Evolutionary conservation across 176 grass and related monocot genomes (phyloP).

Genomic region (Oryza coarctata): DNA sequence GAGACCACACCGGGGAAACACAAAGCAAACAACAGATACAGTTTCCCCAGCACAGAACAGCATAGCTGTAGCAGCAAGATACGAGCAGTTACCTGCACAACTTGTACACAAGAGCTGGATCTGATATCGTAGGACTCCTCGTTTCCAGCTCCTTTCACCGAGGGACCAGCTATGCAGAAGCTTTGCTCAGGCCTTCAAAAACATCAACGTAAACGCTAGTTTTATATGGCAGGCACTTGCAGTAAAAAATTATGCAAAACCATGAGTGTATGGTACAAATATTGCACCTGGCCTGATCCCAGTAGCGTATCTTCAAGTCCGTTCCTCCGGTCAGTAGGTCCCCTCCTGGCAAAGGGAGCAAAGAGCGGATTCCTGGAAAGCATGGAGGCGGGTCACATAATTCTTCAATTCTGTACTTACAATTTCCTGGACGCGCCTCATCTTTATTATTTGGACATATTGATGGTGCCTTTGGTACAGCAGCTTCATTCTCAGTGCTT

Average conservation of each 20-base stretch:
- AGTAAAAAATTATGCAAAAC: neutral
- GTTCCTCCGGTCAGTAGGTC: slow-evolving; percentile 82
- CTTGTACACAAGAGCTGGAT: slow-evolving; percentile 89
- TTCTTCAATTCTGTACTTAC: slow-evolving; percentile 91
- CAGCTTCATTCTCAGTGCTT: slow-evolving; percentile 66
- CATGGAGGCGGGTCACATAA: slow-evolving; percentile 70
- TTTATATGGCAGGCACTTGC: neutral
- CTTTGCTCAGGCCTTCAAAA: slow-evolving; percentile 86
- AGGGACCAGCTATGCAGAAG: slow-evolving; percentile 87
- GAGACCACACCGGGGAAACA: neutral
- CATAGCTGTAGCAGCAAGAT: neutral
- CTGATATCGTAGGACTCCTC: slow-evolving; percentile 79
- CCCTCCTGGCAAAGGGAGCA: slow-evolving; percentile 91
- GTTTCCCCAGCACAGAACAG: neutral
- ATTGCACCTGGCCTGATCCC: slow-evolving; percentile 91
- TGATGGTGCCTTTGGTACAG: slow-evolving; percentile 48
- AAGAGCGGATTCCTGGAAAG: slow-evolving; percentile 67
- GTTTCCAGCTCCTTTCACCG: slow-evolving; percentile 68
- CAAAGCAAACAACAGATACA: neutral
- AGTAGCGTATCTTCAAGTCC: slow-evolving; percentile 91
- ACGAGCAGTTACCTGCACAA: slow-evolving; percentile 74
- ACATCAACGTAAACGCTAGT: slow-evolving; percentile 24
- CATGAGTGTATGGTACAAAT: neutral
- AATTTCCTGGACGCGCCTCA: slow-evolving; percentile 50
- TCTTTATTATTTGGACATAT: slow-evolving; percentile 57